These are phyloP conservation scores for Kalmusia sp. DNA, from an alignment of 2,329 filamentous ascomycete genomes.

Conservation along the genomic window DNA sequence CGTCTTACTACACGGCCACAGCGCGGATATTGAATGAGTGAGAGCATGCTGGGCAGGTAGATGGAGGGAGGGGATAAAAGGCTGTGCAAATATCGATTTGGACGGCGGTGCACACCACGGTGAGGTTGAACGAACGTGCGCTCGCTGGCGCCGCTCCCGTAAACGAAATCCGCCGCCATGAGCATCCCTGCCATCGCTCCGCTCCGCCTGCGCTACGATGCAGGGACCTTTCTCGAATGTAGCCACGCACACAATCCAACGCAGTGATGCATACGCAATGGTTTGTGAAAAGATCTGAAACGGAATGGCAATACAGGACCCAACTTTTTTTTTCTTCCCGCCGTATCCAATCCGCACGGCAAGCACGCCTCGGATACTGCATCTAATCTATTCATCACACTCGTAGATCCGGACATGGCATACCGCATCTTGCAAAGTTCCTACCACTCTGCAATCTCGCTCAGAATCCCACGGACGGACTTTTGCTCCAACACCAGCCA, in stretches of 20 bases:
- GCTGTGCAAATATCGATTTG: conserved; percentile 6
- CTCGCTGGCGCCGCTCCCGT: not conserved
- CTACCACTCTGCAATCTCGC: not conserved
- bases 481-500: not conserved
- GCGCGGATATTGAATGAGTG: not conserved
- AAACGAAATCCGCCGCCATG: not conserved
- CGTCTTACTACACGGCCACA: conserved; percentile 1
- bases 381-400: no score
- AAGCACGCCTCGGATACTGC: no score
- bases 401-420: no score
- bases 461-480: conserved; percentile 5
- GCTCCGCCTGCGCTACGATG: no score
- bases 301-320: no score
- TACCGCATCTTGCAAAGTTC: no score
- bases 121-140: not conserved
- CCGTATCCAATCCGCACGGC: no score
- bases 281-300: no score
- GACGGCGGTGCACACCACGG: not conserved
- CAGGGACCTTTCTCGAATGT: no score
- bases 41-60: not conserved
- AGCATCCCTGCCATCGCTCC: not conserved
- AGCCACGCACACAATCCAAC: no score
- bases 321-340: no score
- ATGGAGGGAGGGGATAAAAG: not conserved
- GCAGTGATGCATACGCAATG: no score